These are phyloP conservation scores for Scheffersomyces amazonensis DNA, from an alignment of 805 yeast species.

Conservation along the genomic window DNA sequence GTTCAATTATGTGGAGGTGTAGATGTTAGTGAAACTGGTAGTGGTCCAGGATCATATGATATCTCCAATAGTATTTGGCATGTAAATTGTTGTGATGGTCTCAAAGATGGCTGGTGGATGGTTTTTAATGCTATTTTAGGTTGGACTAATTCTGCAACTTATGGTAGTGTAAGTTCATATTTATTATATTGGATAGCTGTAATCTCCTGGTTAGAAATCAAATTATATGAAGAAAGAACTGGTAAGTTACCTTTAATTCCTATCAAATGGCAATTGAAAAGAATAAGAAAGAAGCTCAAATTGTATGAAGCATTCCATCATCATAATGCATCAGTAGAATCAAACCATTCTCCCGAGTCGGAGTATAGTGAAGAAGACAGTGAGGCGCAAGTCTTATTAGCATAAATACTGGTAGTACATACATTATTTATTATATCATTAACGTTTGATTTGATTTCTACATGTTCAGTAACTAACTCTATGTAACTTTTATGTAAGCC, in stretches of 20 bases:
- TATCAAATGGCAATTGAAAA: conserved; percentile 53
- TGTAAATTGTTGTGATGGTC: conserved; percentile 91
- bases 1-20: conserved; percentile 74
- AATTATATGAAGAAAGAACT: conserved; percentile 47
- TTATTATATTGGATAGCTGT: conserved; percentile 64
- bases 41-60: conserved; percentile 92
- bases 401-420: too few species aligned
- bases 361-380: too few species aligned
- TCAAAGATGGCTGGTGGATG: conserved; percentile 93
- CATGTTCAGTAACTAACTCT: too few species aligned
- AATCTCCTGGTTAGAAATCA: conserved; percentile 41
- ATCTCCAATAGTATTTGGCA: conserved; percentile 83
- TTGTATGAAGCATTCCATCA: conserved; percentile 14
- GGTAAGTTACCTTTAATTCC: conserved; percentile 67
- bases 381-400: too few species aligned
- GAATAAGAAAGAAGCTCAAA: conserved; percentile 41
- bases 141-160: conserved; percentile 93
- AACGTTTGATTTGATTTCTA: too few species aligned
- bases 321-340: too few species aligned
- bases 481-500: too few species aligned
- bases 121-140: conserved; percentile 83
- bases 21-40: conserved; percentile 85
- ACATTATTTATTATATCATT: too few species aligned
- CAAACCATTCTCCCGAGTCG: too few species aligned
- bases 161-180: conserved; percentile 78